Evolutionary conservation across 164 flowering plant species (phyloP).

Genomic region (Warburgia ugandensis): DNA sequence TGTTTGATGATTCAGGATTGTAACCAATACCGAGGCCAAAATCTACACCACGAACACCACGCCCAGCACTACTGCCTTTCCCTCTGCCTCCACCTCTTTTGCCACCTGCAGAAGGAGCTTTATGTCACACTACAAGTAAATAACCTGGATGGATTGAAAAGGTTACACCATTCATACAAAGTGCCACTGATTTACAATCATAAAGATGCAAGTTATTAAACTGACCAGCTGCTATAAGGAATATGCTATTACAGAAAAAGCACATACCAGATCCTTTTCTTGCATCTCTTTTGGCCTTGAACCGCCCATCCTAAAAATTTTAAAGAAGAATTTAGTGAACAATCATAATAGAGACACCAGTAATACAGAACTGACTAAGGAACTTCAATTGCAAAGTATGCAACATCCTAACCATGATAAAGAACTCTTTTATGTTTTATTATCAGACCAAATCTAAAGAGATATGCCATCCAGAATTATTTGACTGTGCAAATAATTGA

Average conservation of each 20-base stretch:
- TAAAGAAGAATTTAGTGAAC: slow-evolving; percentile 23
- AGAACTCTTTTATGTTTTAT: too few relatives aligned
- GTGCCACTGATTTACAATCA: neutral
- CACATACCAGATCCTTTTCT: slow-evolving; percentile 83
- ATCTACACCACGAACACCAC: slow-evolving; percentile 97
- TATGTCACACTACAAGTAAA: neutral
- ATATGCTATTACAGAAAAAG: slow-evolving; percentile 3
- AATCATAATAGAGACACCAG: neutral
- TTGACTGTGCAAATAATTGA: too few relatives aligned
- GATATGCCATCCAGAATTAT: too few relatives aligned
- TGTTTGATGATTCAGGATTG: slow-evolving; percentile 41
- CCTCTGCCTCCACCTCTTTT: slow-evolving; percentile 67
- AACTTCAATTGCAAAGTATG: too few relatives aligned
- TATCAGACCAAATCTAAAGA: too few relatives aligned
- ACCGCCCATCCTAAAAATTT: slow-evolving; percentile 79
- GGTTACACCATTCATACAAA: neutral
- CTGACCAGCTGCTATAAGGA: neutral
- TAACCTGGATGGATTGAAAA: neutral
- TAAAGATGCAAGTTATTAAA: neutral
- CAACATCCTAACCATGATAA: too few relatives aligned
- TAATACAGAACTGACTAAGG: too few relatives aligned
- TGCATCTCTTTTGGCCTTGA: slow-evolving; percentile 91
- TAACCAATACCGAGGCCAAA: slow-evolving; percentile 95
- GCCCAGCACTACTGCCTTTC: slow-evolving; percentile 38
- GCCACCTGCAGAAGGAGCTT: slow-evolving; percentile 50